These are phyloP conservation scores for Phoma sp. DNA, from an alignment of 2,329 filamentous ascomycete genomes.

Conservation along the genomic window DNA sequence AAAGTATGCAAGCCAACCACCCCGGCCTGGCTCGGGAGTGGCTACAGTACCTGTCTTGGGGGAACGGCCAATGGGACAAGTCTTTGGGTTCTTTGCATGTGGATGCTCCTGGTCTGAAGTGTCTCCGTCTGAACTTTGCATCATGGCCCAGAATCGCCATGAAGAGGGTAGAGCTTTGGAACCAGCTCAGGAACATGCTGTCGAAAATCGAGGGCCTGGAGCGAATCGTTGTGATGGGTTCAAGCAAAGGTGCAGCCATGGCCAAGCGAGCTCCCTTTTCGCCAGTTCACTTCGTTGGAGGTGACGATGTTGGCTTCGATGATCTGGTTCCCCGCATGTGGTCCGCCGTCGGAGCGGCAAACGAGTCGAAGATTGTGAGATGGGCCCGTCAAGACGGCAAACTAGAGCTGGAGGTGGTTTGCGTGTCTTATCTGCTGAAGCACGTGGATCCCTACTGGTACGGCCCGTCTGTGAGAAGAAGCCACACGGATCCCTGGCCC, in stretches of 20 bases:
- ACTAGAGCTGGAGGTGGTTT: slow-evolving; percentile 42
- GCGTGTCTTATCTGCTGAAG: slow-evolving; percentile 26
- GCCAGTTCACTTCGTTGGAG: slow-evolving; percentile 46
- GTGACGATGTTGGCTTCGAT: slow-evolving; percentile 43
- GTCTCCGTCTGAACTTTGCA: slow-evolving; percentile 45
- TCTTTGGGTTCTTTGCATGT: slow-evolving; percentile 30
- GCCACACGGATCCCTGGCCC: slow-evolving; percentile 36
- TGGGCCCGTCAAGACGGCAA: slow-evolving; percentile 38
- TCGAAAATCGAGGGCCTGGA: slow-evolving; percentile 37
- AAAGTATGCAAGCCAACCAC: slow-evolving; percentile 34
- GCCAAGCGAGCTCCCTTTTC: slow-evolving; percentile 44
- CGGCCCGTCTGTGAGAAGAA: slow-evolving; percentile 20
- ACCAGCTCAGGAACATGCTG: slow-evolving; percentile 39
- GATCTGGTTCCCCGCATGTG: slow-evolving; percentile 46
- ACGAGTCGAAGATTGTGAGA: slow-evolving; percentile 36
- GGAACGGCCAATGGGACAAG: slow-evolving; percentile 24
- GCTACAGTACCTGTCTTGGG: slow-evolving; percentile 44
- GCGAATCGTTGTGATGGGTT: slow-evolving; percentile 41
- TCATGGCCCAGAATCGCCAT: slow-evolving; percentile 42
- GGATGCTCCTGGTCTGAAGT: slow-evolving; percentile 42
- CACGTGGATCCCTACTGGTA: slow-evolving; percentile 25
- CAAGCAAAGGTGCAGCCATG: slow-evolving; percentile 42
- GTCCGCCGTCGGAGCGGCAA: slow-evolving; percentile 26
- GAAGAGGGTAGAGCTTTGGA: slow-evolving; percentile 41
- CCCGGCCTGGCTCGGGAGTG: slow-evolving; percentile 41